These are phyloP conservation scores for Zygoascus tannicola DNA, from an alignment of 805 yeast genomes.

Conservation along the genomic window DNA sequence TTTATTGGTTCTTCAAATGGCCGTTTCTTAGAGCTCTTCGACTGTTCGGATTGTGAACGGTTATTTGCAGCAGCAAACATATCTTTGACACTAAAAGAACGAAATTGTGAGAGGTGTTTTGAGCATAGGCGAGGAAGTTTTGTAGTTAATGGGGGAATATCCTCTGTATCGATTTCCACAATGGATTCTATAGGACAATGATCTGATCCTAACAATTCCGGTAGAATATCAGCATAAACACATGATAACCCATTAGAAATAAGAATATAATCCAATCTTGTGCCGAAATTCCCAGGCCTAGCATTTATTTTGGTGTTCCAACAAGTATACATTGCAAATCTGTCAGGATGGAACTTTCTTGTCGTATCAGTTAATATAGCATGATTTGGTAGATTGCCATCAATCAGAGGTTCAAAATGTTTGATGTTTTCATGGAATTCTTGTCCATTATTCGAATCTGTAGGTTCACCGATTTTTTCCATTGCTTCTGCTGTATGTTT, in stretches of 20 bases:
- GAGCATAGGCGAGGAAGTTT: conserved; percentile 12
- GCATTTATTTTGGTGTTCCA: conserved; percentile 80
- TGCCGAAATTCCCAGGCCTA: conserved; percentile 76
- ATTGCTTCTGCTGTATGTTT: neutral
- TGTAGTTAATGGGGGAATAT: neutral
- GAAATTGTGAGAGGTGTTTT: conserved; percentile 11
- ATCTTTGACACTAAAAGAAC: conserved; percentile 12
- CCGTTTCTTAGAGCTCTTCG: too few relatives aligned
- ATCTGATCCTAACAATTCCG: conserved; percentile 74
- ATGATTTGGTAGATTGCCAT: conserved; percentile 17
- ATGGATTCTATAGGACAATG: conserved; percentile 89
- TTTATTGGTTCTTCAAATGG: too few relatives aligned
- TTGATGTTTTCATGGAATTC: neutral
- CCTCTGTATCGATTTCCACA: conserved; percentile 27
- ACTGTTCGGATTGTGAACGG: neutral
- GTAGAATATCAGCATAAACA: conserved; percentile 50
- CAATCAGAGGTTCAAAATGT: neutral
- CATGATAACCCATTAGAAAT: conserved; percentile 35
- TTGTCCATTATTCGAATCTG: neutral
- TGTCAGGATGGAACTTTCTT: conserved; percentile 41
- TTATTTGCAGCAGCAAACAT: conserved; percentile 14
- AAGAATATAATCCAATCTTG: conserved; percentile 75
- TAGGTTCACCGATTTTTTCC: neutral
- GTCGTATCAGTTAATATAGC: conserved; percentile 16
- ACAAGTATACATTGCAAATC: conserved; percentile 69